Evolutionary conservation across 2,329 filamentous ascomycete species (phyloP).

Genomic region (Fusarium abutilonis): DNA sequence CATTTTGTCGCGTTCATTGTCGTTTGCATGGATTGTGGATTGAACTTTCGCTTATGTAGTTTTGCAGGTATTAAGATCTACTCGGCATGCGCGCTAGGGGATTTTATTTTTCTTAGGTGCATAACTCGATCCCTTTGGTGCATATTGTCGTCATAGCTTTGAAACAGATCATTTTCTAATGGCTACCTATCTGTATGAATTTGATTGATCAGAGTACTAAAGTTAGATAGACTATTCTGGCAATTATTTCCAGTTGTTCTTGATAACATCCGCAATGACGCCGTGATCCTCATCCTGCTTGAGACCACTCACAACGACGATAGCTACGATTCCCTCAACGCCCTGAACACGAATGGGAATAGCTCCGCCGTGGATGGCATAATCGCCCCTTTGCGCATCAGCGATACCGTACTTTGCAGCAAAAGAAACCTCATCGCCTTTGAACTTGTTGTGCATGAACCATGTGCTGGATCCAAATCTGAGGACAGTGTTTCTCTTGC

Average conservation of each 20-base stretch:
- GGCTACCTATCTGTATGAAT: too few species aligned
- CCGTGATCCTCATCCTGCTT: slow-evolving; percentile 82
- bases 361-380: slow-evolving; percentile 81
- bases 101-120: slow-evolving; percentile 33
- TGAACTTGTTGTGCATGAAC: slow-evolving; percentile 75
- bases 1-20: slow-evolving; percentile 46
- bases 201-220: slow-evolving; percentile 5
- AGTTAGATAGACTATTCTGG: not conserved
- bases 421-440: slow-evolving; percentile 71
- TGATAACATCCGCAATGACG: slow-evolving; percentile 75
- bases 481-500: slow-evolving; percentile 77
- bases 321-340: slow-evolving; percentile 79
- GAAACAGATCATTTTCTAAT: too few species aligned
- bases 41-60: not conserved
- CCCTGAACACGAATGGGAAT: slow-evolving; percentile 77
- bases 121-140: slow-evolving; percentile 33
- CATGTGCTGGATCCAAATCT: slow-evolving; percentile 76
- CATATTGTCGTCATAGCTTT: slow-evolving; percentile 14
- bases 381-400: slow-evolving; percentile 64
- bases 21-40: not conserved
- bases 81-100: slow-evolving; percentile 25
- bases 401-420: slow-evolving; percentile 71
- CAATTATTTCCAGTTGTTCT: slow-evolving; percentile 57
- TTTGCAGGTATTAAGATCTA: slow-evolving; percentile 12
- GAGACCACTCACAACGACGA: slow-evolving; percentile 79